Conservation (phyloP, 768 basidiomycete genomes). For the Lactifluus hygrophoroides region DNA sequence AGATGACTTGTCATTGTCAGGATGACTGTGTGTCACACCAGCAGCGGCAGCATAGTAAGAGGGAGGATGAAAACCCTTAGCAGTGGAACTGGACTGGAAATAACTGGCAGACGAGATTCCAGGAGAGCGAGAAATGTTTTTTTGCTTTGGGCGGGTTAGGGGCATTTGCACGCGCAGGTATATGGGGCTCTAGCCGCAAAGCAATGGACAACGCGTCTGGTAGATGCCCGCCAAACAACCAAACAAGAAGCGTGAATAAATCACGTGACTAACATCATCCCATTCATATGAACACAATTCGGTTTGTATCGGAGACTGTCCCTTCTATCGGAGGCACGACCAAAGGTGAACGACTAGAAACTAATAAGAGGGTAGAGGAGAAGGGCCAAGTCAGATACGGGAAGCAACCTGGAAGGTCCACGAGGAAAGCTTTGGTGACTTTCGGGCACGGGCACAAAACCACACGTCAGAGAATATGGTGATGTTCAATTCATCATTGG, state of each 20-base stretch:
- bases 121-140: slow-evolving; percentile 16
- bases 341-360: too few relatives aligned
- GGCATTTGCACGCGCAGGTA: slow-evolving; percentile 9
- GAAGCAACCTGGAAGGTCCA: neutral
- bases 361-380: too few relatives aligned
- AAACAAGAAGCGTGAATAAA: slow-evolving; percentile 10
- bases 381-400: too few relatives aligned
- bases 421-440: neutral
- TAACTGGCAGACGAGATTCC: slow-evolving; percentile 15
- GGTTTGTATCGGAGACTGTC: too few relatives aligned
- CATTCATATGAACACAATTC: too few relatives aligned
- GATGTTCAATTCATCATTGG: neutral
- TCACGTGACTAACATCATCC: slow-evolving; percentile 12
- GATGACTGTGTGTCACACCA: slow-evolving; percentile 17
- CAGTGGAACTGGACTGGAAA: slow-evolving; percentile 12
- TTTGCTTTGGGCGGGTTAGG: slow-evolving; percentile 14
- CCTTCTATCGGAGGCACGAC: too few relatives aligned
- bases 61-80: slow-evolving; percentile 28
- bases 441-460: neutral
- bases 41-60: slow-evolving; percentile 33
- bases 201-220: neutral
- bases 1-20: slow-evolving; percentile 2
- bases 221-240: slow-evolving; percentile 5
- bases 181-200: neutral
- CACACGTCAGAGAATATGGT: neutral